Base-by-base conservation (phyloP, 768 basidiomycete genomes). In the Dioszegia aurantiaca region DNA sequence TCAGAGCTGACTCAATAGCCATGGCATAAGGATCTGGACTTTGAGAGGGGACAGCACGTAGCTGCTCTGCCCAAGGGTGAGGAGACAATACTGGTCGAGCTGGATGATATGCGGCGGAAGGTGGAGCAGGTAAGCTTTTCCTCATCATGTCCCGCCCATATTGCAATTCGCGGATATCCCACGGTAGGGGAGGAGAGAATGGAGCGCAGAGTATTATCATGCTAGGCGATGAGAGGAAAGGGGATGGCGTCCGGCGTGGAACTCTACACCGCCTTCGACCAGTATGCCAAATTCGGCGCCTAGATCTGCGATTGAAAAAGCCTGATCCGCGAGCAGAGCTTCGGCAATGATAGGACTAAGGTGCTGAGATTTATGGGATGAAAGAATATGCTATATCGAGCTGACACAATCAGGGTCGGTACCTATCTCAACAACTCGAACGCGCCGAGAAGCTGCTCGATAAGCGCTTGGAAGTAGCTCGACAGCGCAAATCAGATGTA, bases 121-220 rank as follows among this genome's bases (percentile, higher is more conserved):
- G 79, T 93, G 2, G 84, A 88, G 55, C 83, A 84, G 67, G 90
- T 89, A 66, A 65, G 86, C n/a, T n/a, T n/a, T n/a, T 82, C 31
- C 28, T 46, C 16, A 41, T 56, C 49, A 23, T 44, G 46, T 12
- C 33, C 57, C n/a, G n/a, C n/a, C n/a, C n/a, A n/a, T n/a, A n/a
- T 37, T 9, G 62, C 64, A 54, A 42, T 24, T 19, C 26, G 41
- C 5, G 6, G 4, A 14, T 44, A n/a, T n/a, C n/a, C n/a, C n/a
- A n/a, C n/a, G n/a, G n/a, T n/a, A n/a, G n/a, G n/a, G n/a, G n/a
- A n/a, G n/a, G n/a, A n/a, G n/a, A n/a, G n/a, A n/a, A n/a, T n/a
- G n/a, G n/a, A n/a, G n/a, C n/a, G n/a, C n/a, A n/a, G n/a, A n/a
- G n/a, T n/a, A n/a, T n/a, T n/a, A n/a, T n/a, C n/a, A n/a, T n/a